phyloP scores from a whole-genome alignment of 2,329 filamentous ascomycete species.

The Tolypocladium pustulatum region DNA sequence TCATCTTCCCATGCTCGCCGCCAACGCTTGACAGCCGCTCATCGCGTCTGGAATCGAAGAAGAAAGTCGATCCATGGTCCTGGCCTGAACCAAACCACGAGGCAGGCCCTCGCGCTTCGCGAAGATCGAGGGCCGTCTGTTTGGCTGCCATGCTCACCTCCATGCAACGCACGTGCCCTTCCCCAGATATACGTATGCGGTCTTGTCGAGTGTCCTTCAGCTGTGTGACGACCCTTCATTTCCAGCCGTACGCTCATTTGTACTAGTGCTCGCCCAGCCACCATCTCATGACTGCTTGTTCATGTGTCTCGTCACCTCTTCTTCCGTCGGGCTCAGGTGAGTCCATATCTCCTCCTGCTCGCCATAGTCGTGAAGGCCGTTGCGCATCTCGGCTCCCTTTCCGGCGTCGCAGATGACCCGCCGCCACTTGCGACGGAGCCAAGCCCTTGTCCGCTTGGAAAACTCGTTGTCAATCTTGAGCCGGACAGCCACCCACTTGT shows the following conservation, averaged over 20 bases:
- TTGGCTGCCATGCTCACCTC: neutral
- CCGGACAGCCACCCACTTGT: conserved; percentile 47
- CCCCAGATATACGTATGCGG: neutral
- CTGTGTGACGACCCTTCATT: neutral
- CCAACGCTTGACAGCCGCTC: neutral
- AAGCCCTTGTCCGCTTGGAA: conserved; percentile 33
- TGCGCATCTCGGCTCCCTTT: neutral
- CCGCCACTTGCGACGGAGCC: conserved; percentile 25
- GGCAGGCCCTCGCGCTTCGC: neutral
- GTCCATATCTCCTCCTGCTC: conserved; percentile 13
- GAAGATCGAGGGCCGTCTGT: neutral
- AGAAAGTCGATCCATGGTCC: neutral
- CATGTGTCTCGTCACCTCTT: neutral
- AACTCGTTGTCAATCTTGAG: conserved; percentile 50
- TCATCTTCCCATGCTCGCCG: neutral
- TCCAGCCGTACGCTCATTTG: neutral
- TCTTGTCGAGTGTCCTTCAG: too few species aligned
- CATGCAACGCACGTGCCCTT: neutral
- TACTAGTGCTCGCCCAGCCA: neutral
- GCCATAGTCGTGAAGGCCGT: conserved; percentile 9
- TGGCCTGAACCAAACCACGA: neutral
- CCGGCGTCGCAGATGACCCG: conserved; percentile 3
- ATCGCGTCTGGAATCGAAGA: neutral
- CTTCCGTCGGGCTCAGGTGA: conserved; percentile 8
- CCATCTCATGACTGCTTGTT: neutral